Evolutionary conservation across 2,329 filamentous ascomycete species (phyloP).

Genomic region (Arthrobotrys conoides): DNA sequence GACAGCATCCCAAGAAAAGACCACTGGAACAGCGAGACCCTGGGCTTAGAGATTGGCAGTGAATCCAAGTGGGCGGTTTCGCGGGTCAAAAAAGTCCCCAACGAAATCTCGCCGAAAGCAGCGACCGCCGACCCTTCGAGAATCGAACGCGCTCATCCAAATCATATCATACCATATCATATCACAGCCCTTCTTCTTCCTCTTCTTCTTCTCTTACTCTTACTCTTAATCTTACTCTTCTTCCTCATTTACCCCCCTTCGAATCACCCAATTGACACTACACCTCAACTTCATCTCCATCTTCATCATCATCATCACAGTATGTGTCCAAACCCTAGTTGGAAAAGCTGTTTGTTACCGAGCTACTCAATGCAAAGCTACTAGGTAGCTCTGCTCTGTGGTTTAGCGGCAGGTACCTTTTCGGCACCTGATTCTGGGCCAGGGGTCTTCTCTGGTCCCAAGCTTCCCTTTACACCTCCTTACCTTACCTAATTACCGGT

Average conservation of each 20-base stretch:
- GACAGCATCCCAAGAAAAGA: background rate
- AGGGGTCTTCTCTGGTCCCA: conserved; percentile 58
- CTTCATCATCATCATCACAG: background rate
- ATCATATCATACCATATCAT: no score
- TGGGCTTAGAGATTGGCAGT: background rate
- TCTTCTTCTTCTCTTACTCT: background rate
- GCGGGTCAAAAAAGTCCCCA: conserved; percentile 25
- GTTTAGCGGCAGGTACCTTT: conserved; percentile 59
- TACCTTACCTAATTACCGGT: background rate
- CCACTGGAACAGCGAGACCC: background rate
- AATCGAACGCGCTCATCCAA: conserved; percentile 31
- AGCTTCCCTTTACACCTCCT: conserved; percentile 53
- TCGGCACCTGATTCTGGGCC: conserved; percentile 58
- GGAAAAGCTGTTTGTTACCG: conserved; percentile 16
- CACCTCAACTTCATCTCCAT: no score
- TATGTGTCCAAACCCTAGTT: background rate
- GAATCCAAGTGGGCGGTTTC: background rate
- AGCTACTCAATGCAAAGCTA: background rate
- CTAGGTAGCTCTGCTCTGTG: conserved; percentile 36
- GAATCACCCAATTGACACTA: background rate
- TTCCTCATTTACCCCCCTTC: background rate
- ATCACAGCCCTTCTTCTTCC: background rate
- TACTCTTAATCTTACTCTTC: background rate
- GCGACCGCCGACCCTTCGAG: conserved; percentile 23
- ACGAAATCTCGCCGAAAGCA: conserved; percentile 59